These are phyloP conservation scores for Cyanidiococcus yangmingshanensis DNA, from an alignment of 23 red algal species.

Conservation along the genomic window DNA sequence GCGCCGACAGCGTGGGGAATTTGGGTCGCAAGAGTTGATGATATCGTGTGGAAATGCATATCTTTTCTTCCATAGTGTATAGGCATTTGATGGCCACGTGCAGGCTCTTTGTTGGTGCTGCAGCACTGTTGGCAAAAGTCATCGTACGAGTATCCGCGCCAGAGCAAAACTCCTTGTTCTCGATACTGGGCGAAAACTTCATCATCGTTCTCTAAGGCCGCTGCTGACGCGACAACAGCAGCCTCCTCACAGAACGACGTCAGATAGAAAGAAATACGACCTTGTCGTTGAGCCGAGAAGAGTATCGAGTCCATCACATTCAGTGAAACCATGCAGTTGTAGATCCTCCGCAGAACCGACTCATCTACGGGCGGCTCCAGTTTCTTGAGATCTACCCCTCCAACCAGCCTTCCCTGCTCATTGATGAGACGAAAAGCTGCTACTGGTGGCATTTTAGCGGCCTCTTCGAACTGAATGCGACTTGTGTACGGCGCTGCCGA, in stretches of 20 bases:
- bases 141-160: conserved; percentile 25
- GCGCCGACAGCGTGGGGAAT: conserved; percentile 46
- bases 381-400: neutral
- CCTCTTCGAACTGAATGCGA: neutral
- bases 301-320: conserved; percentile 45
- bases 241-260: conserved; percentile 53
- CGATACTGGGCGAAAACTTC: conserved; percentile 52
- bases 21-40: conserved; percentile 45
- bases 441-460: neutral
- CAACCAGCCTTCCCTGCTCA: neutral
- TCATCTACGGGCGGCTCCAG: neutral
- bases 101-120: conserved; percentile 20
- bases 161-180: conserved; percentile 50
- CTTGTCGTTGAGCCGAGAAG: conserved; percentile 41
- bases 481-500: conserved; percentile 23
- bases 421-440: neutral
- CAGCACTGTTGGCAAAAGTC: conserved; percentile 48
- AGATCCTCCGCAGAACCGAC: neutral
- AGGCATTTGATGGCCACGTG: conserved; percentile 44
- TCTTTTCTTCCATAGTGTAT: conserved; percentile 45
- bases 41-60: conserved; percentile 37
- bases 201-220: conserved; percentile 40
- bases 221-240: conserved; percentile 38
- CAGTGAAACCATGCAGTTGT: conserved; percentile 27
- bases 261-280: conserved; percentile 47